phyloP scores from a whole-genome alignment of 2,329 filamentous ascomycete species.

The Akanthomyces uredinophilus region DNA sequence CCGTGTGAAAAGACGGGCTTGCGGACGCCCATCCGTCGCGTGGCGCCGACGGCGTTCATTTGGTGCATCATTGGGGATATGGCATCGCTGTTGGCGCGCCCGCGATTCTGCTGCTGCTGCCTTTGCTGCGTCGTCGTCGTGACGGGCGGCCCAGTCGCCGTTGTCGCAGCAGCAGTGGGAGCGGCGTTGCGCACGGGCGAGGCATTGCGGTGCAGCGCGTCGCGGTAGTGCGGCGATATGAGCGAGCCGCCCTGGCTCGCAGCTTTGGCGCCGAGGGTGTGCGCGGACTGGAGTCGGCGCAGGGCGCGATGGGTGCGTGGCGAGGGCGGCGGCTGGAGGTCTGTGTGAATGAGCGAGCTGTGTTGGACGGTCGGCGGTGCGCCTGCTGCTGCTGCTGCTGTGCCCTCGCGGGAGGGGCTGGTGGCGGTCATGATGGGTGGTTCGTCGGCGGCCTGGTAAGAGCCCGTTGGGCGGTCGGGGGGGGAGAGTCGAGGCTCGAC shows the following conservation, averaged over 20 bases:
- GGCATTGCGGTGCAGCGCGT: constrained; percentile 31
- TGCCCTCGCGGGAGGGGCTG: constrained; percentile 9
- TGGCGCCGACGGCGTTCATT: constrained; percentile 31
- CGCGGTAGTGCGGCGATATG: constrained; percentile 58
- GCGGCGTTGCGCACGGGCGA: constrained; percentile 27
- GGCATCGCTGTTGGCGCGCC: constrained; percentile 70
- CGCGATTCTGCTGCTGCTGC: constrained; percentile 32
- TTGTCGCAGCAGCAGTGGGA: constrained; percentile 16
- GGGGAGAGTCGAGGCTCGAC: neutral
- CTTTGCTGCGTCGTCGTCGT: constrained; percentile 25
- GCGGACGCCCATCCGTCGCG: constrained; percentile 36
- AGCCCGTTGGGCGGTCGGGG: neutral
- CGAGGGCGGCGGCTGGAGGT: constrained; percentile 52
- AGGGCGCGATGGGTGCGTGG: constrained; percentile 63
- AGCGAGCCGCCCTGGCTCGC: constrained; percentile 45
- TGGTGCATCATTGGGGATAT: constrained; percentile 36
- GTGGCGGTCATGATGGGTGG: neutral
- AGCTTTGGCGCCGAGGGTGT: constrained; percentile 57
- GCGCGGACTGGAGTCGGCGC: constrained; percentile 71
- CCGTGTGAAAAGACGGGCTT: constrained; percentile 46
- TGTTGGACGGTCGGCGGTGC: neutral
- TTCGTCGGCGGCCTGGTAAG: neutral
- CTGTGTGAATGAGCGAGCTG: constrained; percentile 28
- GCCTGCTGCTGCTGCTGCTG: neutral
- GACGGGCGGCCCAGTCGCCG: constrained; percentile 8